Base-by-base conservation (phyloP, 2,329 filamentous ascomycete genomes). In the Pseudogymnoascus sp. region DNA sequence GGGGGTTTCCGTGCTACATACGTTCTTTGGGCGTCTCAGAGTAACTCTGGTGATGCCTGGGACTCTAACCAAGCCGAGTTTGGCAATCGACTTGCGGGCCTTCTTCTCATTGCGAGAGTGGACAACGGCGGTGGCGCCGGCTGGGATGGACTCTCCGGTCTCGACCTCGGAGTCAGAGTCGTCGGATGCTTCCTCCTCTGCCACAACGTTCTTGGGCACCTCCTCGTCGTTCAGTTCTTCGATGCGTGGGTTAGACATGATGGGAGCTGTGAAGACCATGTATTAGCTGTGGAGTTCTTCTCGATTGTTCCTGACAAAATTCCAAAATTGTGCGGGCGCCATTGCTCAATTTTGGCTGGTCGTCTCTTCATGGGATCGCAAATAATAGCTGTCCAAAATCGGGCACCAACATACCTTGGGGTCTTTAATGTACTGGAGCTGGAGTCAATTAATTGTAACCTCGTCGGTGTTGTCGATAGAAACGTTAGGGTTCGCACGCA, bases 41-140 rank as follows among this genome's bases (percentile, higher is more conserved):
- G 96, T 99, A 74, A 99, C 96, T 76, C 95, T 89, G 74, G 95
- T 99, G 80, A 99, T 99, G 77, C 95, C 96, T 75, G 90, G 89
- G 71, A 99, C 89, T 76, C 93, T 92, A 85, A 91, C 95, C 77
- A 99, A 83, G 77, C 96, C 93, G 76, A 97, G 87, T 88, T 99
- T 99, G 79, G 92, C 90, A 77, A 99, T 96, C 75, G 93, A 92
- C 87, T 99, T 99, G 82, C 95, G 89, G 74, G 95, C 96, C 88
- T 99, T 99, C 90, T 99, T 99, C 89, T 99, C 95, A 83, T 97
- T 97, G 80, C 95, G 92, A 76, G 91, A 96, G 86, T 97, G 93
- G 75, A 99, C 88, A 73, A 95, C 86, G 75, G 93, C 89, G 69
- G 89, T 86, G 74, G 92, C 90, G 76, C 93, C 95, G 71, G 90